These are phyloP conservation scores for Nannizziopsis barbatae DNA, from an alignment of 2,329 filamentous ascomycete species.

Conservation along the genomic window DNA sequence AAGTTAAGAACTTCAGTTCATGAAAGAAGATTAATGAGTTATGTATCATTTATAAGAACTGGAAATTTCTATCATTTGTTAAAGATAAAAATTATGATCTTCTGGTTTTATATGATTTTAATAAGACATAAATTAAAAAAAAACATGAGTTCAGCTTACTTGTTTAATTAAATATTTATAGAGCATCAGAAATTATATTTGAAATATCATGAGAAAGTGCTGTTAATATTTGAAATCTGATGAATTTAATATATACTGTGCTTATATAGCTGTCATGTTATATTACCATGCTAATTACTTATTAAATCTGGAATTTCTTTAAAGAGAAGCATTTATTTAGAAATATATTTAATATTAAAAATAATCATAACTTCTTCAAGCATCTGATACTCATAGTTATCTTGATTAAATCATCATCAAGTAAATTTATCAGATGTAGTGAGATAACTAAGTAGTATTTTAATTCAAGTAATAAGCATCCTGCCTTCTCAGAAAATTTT, in stretches of 20 bases:
- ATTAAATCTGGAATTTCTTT: slow-evolving; percentile 14
- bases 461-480: slow-evolving; percentile 19
- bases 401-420: slow-evolving; percentile 20
- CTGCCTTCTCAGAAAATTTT: background rate
- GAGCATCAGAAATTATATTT: slow-evolving; percentile 24
- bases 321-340: slow-evolving; percentile 14
- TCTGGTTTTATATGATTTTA: slow-evolving; percentile 29
- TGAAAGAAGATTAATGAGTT: slow-evolving; percentile 2
- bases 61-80: no score
- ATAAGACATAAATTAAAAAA: slow-evolving; percentile 17
- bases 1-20: slow-evolving; percentile 6
- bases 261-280: background rate
- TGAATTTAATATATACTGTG: slow-evolving; percentile 15
- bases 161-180: slow-evolving; percentile 31
- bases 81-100: no score
- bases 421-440: slow-evolving; percentile 21
- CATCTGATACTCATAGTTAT: slow-evolving; percentile 22
- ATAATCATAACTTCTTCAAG: slow-evolving; percentile 20
- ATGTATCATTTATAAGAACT: slow-evolving; percentile 10
- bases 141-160: slow-evolving; percentile 29
- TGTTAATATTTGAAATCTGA: slow-evolving; percentile 26
- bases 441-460: slow-evolving; percentile 23
- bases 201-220: slow-evolving; percentile 20
- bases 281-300: background rate
- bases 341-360: slow-evolving; percentile 18